Evolutionary conservation across 495 filamentous ascomycete genomes (phyloP).

Genomic region (Neurospora africana): DNA sequence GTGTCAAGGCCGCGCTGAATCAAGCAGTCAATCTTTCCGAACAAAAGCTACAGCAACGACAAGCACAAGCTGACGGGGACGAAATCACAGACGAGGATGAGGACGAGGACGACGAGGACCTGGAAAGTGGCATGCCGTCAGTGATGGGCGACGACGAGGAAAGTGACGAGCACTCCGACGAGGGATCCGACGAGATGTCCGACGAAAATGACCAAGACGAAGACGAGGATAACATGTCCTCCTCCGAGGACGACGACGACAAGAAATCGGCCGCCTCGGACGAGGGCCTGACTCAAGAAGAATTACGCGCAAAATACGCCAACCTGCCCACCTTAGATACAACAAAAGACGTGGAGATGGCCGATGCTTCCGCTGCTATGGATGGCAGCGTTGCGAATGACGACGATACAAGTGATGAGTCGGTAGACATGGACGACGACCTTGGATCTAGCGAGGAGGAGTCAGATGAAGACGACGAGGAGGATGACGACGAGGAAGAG

Average conservation of each 20-base stretch:
- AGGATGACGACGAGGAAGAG: slow-evolving; percentile 38
- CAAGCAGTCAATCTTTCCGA: slow-evolving; percentile 67
- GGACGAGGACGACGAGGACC: slow-evolving; percentile 40
- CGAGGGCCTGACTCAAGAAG: slow-evolving; percentile 65
- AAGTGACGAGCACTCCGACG: slow-evolving; percentile 4
- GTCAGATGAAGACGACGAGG: slow-evolving; percentile 25
- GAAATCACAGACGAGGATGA: slow-evolving; percentile 30
- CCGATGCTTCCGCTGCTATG: slow-evolving; percentile 6
- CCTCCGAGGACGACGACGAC: slow-evolving; percentile 48
- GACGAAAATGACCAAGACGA: slow-evolving; percentile 48
- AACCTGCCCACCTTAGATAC: slow-evolving; percentile 39
- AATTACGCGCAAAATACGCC: slow-evolving; percentile 71
- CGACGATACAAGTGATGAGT: slow-evolving; percentile 68
- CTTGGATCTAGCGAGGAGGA: slow-evolving; percentile 58
- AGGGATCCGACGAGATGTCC: slow-evolving; percentile 3
- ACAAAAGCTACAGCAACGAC: slow-evolving; percentile 43
- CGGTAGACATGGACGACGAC: slow-evolving; percentile 83
- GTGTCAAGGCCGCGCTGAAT: slow-evolving; percentile 72
- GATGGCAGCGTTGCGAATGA: slow-evolving; percentile 23
- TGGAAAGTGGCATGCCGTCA: slow-evolving; percentile 48
- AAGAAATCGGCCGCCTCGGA: slow-evolving; percentile 51
- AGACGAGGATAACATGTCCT: slow-evolving; percentile 66
- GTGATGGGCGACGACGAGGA: slow-evolving; percentile 25
- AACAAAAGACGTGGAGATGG: slow-evolving; percentile 8
- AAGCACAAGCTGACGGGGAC: slow-evolving; percentile 33